Evolutionary conservation across 805 yeast species (phyloP).

Genomic region (Sungouiella thailandica): DNA sequence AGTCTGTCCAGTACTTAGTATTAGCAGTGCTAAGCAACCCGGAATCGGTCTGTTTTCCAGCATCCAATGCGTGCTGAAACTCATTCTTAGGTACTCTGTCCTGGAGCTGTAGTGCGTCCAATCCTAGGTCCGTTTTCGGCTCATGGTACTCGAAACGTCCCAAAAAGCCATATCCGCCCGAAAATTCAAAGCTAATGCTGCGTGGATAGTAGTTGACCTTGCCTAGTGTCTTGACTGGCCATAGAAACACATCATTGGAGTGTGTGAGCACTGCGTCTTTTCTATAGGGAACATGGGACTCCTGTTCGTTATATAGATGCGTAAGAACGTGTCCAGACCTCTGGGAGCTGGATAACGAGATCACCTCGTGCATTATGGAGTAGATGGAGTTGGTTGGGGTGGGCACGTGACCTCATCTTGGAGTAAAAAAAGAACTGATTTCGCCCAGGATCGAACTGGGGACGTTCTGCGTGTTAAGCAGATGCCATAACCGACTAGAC

Average conservation of each 20-base stretch:
- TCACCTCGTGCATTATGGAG: slow-evolving; percentile 41
- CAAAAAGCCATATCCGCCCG: slow-evolving; percentile 71
- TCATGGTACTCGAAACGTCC: slow-evolving; percentile 47
- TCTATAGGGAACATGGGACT: slow-evolving; percentile 55
- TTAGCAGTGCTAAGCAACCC: slow-evolving; percentile 30
- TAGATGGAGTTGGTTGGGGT: background rate
- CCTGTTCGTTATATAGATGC: slow-evolving; percentile 80
- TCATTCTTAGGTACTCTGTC: slow-evolving; percentile 42
- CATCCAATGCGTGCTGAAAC: slow-evolving; percentile 63
- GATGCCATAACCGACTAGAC: slow-evolving; percentile 23
- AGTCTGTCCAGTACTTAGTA: slow-evolving; percentile 77
- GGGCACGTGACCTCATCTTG: slow-evolving; percentile 1
- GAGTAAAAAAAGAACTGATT: slow-evolving; percentile 10
- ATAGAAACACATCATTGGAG: slow-evolving; percentile 38
- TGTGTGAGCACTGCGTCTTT: slow-evolving; percentile 40
- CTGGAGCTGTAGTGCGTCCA: background rate
- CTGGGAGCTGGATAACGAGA: slow-evolving; percentile 72
- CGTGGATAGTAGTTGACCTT: slow-evolving; percentile 69
- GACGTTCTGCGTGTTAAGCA: slow-evolving; percentile 24
- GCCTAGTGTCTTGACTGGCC: slow-evolving; percentile 17
- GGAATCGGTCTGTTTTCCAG: slow-evolving; percentile 24
- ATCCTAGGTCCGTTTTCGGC: slow-evolving; percentile 7
- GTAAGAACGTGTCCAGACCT: slow-evolving; percentile 69
- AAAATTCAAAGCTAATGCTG: slow-evolving; percentile 72
- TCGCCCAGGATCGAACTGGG: slow-evolving; percentile 24